Evolutionary conservation across 148 eudicot genomes (phyloP).

Genomic region (Rhododendron griersonianum): DNA sequence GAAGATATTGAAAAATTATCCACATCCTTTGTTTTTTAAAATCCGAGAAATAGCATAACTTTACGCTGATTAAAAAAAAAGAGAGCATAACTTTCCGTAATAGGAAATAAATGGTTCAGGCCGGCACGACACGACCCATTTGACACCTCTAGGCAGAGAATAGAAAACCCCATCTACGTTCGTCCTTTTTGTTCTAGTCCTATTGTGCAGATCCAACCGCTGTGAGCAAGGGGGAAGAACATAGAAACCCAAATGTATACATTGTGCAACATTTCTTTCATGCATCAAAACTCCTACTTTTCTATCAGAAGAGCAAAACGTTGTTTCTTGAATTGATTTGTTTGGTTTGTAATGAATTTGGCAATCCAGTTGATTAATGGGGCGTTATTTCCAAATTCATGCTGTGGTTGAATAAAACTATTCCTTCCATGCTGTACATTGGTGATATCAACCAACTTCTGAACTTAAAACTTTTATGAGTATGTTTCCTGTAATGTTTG

Average conservation of each 20-base stretch:
- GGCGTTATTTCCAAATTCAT: neutral
- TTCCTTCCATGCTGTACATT: neutral
- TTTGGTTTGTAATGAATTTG: neutral
- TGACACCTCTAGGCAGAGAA: neutral
- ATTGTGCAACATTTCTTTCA: neutral
- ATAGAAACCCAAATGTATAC: neutral
- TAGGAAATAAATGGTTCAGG: neutral
- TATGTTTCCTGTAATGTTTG: conserved; percentile 11
- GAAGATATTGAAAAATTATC: no score
- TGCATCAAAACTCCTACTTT: neutral
- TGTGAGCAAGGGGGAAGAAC: neutral
- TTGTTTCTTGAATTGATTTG: neutral
- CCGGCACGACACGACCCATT: neutral
- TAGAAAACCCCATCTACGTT: neutral
- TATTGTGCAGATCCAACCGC: neutral
- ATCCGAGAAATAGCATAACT: no score
- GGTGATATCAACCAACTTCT: neutral
- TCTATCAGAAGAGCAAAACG: neutral
- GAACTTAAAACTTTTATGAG: neutral
- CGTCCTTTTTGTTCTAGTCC: neutral
- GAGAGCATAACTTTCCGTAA: no score
- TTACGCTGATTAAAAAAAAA: no score
- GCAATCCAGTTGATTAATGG: neutral
- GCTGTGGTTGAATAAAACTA: neutral
- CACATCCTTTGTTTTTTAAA: no score